Base-by-base conservation (phyloP, 208 protist species). In the Leishmania mexicana region DNA sequence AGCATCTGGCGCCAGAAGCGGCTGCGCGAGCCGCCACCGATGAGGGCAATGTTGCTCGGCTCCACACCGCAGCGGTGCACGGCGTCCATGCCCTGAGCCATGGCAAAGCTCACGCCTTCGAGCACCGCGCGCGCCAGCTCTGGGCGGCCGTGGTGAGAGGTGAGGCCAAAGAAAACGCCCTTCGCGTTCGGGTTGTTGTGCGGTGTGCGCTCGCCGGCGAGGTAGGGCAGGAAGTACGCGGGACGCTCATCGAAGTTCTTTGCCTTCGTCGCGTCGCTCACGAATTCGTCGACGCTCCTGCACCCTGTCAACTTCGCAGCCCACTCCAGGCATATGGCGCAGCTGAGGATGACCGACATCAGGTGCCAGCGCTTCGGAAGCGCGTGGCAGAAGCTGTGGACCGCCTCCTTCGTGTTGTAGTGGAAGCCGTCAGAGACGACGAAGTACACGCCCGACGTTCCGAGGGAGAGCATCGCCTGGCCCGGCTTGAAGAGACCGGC, bases 381-480 rank as follows among this genome's bases (percentile, higher is more conserved):
- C 38, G 91, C 90, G 78, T 96, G 89, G 86, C 90, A 96, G 85
- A 94, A 96, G 84, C 91, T 93, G 82, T 94, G 93, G 58, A 94
- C 91, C 19, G 91, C 93, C 88, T 96, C 93, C 45, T 87, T 83
- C 28, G 89, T 94, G 84, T 96, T 94, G 83, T 80, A 88, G 74
- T 87, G 83, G 83, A 94, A 96, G 73, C 89, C 88, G 80, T 94
- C 91, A 17, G 90, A 92, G n/a, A 94, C 89, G 67, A 94, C 89
- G 75, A 96, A 95, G 78, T 95, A 96, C 65, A 96, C 93, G 51
- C 93, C 93, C n/a, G 90, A 96, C 24, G 93, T 96, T 49, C 91
- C 93, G 70, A 95, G 85, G 28, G 90, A 96, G 10, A 96, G 91
- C 91, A 96, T 95, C 73, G 93, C 93, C 81, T 93, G 88, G 21